A percentile compares a stretch with the other conserved stretches of the same genome.
These are phyloP conservation scores for Trypethelium eluteriae DNA, from an alignment of 495 filamentous ascomycete species.

Conservation along the genomic window DNA sequence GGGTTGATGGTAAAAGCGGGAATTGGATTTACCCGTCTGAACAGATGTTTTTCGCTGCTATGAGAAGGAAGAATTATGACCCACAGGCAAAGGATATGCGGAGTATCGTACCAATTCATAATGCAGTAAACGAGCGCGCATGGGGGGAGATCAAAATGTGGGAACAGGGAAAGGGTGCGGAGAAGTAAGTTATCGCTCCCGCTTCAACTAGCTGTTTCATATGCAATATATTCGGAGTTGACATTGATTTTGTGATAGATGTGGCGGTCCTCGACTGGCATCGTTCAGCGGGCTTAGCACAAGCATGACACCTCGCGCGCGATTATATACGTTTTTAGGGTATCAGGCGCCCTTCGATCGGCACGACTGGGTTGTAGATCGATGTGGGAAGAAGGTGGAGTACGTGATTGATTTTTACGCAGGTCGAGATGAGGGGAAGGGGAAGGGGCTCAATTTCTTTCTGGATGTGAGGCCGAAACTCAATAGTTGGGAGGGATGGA, in stretches of 20 bases:
- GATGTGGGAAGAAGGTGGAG: constrained; percentile 81
- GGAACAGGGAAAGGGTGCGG: constrained; percentile 59
- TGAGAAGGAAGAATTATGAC: constrained; percentile 69
- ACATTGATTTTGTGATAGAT: constrained; percentile 37
- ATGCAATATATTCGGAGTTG: too few relatives aligned
- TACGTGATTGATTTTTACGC: constrained; percentile 98
- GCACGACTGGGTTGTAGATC: constrained; percentile 94
- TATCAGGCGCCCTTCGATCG: constrained; percentile 90
- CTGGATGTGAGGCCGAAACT: constrained; percentile 92
- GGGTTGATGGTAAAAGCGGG: constrained; percentile 53
- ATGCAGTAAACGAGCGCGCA: constrained; percentile 61
- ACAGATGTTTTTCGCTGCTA: constrained; percentile 88
- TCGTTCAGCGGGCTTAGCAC: constrained; percentile 66
- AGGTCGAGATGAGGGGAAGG: constrained; percentile 53
- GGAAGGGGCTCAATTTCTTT: constrained; percentile 76
- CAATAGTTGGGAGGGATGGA: constrained; percentile 81
- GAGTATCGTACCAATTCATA: constrained; percentile 92
- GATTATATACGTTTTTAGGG: constrained; percentile 71
- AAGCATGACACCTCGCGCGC: constrained; percentile 67
- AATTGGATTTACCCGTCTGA: constrained; percentile 98
- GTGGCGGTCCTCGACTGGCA: constrained; percentile 73
- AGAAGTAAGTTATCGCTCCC: constrained; percentile 38
- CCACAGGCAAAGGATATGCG: constrained; percentile 64
- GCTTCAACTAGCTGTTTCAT: too few relatives aligned
- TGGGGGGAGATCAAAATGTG: constrained; percentile 50